Evolutionary conservation across 345 rosid genomes (phyloP), one percentile per base, ranked within the genome.

Genomic region (Moricandia moricandioides): DNA sequence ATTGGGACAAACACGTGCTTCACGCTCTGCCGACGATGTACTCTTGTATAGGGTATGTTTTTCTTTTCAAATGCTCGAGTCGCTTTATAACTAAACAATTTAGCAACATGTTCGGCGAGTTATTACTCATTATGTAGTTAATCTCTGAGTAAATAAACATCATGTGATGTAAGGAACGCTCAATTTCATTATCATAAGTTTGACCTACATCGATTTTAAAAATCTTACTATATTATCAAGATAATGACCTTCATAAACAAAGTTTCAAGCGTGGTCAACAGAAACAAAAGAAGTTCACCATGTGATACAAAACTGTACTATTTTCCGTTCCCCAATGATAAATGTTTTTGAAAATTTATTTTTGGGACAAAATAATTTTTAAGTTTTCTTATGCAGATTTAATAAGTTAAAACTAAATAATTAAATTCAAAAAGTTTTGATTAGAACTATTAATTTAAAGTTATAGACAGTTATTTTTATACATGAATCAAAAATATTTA

Each of bases 1-100:
- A 47, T 9, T 30, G 24, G 24, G 43, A 27, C 52, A 21, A 67
- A 45, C 72, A 58, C 78, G 78, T 67, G 67, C 52, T 45, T 16
- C 62, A 24, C 39, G 59, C 34, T 56, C 51, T 34, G 55, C 62
- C 24, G 54, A 29, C 54, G 16, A 7, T 16, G 31, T 67, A 59
- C 40, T 47, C 39, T 18, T 65, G 24, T 57, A 51, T 74, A 16
- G 63, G 59, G 65, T 58, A n/a, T 57, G 47, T 3, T 8, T 62
- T 17, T 43, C 24, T 21, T 21, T 21, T 37, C 35, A 17, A 65
- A 37, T 64, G 43, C 17, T 14, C 5, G 8, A 24, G 14, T 55
- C 60, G 60, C 31, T 24, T 24, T 21, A 55, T 62, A 40, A 17
- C 3, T 65, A 29, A 27, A 13, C 57, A 16, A 29, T 37, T 73